A percentile compares a stretch with the other conserved stretches of the same genome.
phyloP scores from a whole-genome alignment of 164 flowering plant genomes.

The Chimonanthus praecox region DNA sequence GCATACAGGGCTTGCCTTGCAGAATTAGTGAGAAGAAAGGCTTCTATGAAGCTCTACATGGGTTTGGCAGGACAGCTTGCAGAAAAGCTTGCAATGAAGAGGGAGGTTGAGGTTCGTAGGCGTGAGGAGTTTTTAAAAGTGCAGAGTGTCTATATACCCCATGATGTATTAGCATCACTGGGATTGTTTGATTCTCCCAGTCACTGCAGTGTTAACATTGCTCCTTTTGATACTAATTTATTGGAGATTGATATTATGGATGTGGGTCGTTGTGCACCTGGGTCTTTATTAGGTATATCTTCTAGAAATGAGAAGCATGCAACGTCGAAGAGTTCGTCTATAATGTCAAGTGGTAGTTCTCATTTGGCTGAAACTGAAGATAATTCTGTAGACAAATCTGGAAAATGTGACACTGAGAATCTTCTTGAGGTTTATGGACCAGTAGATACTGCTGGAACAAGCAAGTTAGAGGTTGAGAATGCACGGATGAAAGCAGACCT shows the following conservation, averaged over 20 bases:
- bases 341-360: slow-evolving; percentile 43
- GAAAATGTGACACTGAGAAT: slow-evolving; percentile 44
- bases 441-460: slow-evolving; percentile 94
- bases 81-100: slow-evolving; percentile 81
- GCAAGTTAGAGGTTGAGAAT: slow-evolving; percentile 96
- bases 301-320: slow-evolving; percentile 50
- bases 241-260: slow-evolving; percentile 79
- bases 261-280: slow-evolving; percentile 85
- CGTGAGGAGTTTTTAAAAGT: slow-evolving; percentile 83
- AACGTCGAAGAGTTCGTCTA: slow-evolving; percentile 43
- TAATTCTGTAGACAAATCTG: slow-evolving; percentile 23
- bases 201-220: slow-evolving; percentile 82
- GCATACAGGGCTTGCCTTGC: slow-evolving; percentile 95
- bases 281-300: slow-evolving; percentile 48
- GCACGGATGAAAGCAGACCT: slow-evolving; percentile 94
- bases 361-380: slow-evolving; percentile 47
- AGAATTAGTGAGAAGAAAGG: slow-evolving; percentile 89
- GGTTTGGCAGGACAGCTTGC: slow-evolving; percentile 99
- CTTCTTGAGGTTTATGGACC: slow-evolving; percentile 54
- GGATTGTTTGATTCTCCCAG: slow-evolving; percentile 89
- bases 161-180: slow-evolving; percentile 77
- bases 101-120: slow-evolving; percentile 79
- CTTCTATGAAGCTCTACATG: slow-evolving; percentile 96
- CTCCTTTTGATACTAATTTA: slow-evolving; percentile 78
- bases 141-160: slow-evolving; percentile 64